Base-by-base conservation (phyloP, 2,329 filamentous ascomycete genomes). In the Myotisia sp. region DNA sequence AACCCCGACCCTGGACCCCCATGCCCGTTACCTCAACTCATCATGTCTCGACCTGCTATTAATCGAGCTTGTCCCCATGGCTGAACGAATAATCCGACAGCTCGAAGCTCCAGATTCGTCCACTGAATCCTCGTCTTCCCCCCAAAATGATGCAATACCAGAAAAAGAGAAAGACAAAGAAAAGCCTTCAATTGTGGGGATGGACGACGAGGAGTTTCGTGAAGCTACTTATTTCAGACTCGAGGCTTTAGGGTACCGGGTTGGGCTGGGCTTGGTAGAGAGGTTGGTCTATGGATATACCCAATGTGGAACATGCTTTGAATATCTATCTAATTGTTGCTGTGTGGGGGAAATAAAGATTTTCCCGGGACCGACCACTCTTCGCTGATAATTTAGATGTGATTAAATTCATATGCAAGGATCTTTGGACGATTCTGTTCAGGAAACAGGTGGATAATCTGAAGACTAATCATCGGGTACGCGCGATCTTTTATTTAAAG, bases 321-420 rank as follows among this genome's bases (percentile, higher is more conserved):
- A n/a, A n/a, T 16, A 12, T 28, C 18, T 6, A 18, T 32, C n/a
- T 23, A 16, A 26, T 10, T n/a, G 8, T 12, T 8, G 10, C 8
- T 13, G 8, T 12, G n/a, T n/a, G n/a, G n/a, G n/a, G 21, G 8
- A 18, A 26, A 5, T 27, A 22, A 33, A 61, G 58, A 34, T 61
- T 61, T 37, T 56, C 58, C 17, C 51, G 54, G 51, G 81, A 92
- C 54, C 71, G 84, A 33, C 84, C 87, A 26, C 80, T 85, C 31
- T 92, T 94, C 53, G 82, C 79, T 41, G 85, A 93, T 48, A 86
- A 86, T 3, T 73, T 98, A 26, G 90, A 95, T 53, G 80, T 86
- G 32, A 98, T 98, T 55, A 98, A 98, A 57, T 95, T 98, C 52
- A 68, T 98, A 32, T 98, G 90, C 71, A 98, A 98, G 64, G 90